These are phyloP conservation scores for Microcera coccophila DNA, from an alignment of 2,329 filamentous ascomycete species.

Conservation along the genomic window DNA sequence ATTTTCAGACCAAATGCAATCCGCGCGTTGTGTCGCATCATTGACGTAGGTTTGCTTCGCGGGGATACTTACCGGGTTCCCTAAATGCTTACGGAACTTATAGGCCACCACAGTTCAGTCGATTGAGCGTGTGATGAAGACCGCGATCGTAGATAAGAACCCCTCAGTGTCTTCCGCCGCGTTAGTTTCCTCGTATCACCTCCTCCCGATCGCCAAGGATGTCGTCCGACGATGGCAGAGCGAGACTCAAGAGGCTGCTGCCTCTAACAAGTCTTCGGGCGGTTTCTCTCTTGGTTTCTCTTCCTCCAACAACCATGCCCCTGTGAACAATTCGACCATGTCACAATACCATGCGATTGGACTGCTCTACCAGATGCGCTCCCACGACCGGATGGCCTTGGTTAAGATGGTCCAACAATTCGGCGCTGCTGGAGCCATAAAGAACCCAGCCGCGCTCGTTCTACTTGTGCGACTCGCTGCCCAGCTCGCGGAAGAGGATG, in stretches of 20 bases:
- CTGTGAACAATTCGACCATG: slow-evolving; percentile 94
- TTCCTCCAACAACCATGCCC: slow-evolving; percentile 67
- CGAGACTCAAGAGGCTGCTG: slow-evolving; percentile 94
- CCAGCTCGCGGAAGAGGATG: slow-evolving; percentile 90
- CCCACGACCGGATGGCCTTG: slow-evolving; percentile 94
- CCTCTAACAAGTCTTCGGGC: slow-evolving; percentile 79
- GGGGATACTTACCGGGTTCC: slow-evolving; percentile 14
- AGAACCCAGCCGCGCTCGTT: slow-evolving; percentile 88
- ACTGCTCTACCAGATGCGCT: slow-evolving; percentile 94
- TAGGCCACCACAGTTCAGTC: slow-evolving; percentile 92
- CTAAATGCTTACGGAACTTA: slow-evolving; percentile 25
- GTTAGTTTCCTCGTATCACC: slow-evolving; percentile 93
- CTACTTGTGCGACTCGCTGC: slow-evolving; percentile 90
- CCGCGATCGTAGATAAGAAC: slow-evolving; percentile 97
- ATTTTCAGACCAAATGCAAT: slow-evolving; percentile 96
- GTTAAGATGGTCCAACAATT: slow-evolving; percentile 99
- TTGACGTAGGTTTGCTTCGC: slow-evolving; percentile 65
- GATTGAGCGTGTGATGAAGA: slow-evolving; percentile 98
- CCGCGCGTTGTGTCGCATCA: slow-evolving; percentile 90
- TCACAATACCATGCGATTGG: slow-evolving; percentile 98
- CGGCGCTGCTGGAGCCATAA: slow-evolving; percentile 82
- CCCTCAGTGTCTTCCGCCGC: slow-evolving; percentile 95
- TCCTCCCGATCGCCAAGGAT: slow-evolving; percentile 91
- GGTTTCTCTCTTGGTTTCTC: slow-evolving; percentile 91
- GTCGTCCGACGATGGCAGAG: slow-evolving; percentile 97